Base-by-base conservation (phyloP, 2,329 filamentous ascomycete genomes). In the Microcera coccophila region DNA sequence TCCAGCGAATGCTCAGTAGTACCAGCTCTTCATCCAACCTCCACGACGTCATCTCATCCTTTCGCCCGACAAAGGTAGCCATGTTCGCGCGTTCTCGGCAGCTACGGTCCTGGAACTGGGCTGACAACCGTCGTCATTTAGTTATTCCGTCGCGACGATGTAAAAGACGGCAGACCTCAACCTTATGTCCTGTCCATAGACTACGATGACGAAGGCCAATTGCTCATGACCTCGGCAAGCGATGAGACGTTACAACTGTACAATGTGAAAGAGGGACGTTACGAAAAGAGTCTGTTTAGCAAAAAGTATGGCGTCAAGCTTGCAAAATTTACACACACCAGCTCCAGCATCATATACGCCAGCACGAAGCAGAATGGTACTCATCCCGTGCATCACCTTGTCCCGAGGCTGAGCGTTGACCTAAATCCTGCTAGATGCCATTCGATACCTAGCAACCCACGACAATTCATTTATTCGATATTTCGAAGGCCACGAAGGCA, bases 221-320 rank as follows among this genome's bases (percentile, higher is more conserved):
- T 91, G 38, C 79, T 94, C 46, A 89, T 98, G 67, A 87, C 90
- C 0, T 88, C 90, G 5, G 87, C 90, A 54, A 90, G 88, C 70
- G 93, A 98, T 66, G 90, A 96, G 64, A 94, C 88, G 3, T 87
- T 98, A 49, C 90, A 97, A 61, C 84, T 98, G 22, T 98, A 94
- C 71, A 95, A 93, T 59, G 85, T 95, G 50, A 87, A 86, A 59
- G 90, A 95, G 52, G 93, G 93, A 4, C 86, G 87, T 47, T 84
- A 90, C 55, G 87, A 89, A 36, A 97, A 97, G 70, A 85, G 84
- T 46, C 76, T 96, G 36, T 82, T 94, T 39, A 94, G 87, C 69
- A 95, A 97, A 63, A 98, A 98, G 64, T 98, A 98, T 59, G 93
- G 93, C 46, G 90, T 89, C 15, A 93, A 95, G 63, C 78, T 96